Conservation (phyloP, 306 rosid genomes). For the Styphnolobium japonicum region DNA sequence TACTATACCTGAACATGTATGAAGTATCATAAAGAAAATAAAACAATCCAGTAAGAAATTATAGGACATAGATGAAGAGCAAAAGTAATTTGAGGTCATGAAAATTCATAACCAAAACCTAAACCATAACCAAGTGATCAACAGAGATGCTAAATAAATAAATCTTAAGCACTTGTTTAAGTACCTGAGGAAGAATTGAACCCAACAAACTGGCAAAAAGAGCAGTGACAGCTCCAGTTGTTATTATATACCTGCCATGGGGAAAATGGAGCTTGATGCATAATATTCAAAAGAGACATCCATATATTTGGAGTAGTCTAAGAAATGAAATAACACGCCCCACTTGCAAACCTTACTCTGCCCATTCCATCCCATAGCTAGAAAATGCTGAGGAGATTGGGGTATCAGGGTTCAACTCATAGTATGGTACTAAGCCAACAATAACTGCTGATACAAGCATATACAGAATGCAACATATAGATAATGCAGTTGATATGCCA, state of each 20-base stretch:
- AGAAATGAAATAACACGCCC: conserved; percentile 1
- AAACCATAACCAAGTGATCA: conserved; percentile 11
- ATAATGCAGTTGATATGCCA: conserved; percentile 59
- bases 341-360: conserved; percentile 62
- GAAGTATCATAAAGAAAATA: background rate
- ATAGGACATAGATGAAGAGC: background rate
- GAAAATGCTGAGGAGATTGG: conserved; percentile 70
- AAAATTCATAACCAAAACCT: background rate
- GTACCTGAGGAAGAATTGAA: conserved; percentile 87
- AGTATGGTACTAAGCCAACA: conserved; percentile 70
- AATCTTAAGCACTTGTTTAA: background rate
- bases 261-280: conserved; percentile 10
- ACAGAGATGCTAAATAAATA: background rate
- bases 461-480: conserved; percentile 58
- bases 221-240: conserved; percentile 80
- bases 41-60: background rate
- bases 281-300: background rate
- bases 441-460: conserved; percentile 69
- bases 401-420: conserved; percentile 64
- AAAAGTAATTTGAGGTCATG: background rate
- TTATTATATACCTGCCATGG: conserved; percentile 60
- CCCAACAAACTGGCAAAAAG: conserved; percentile 79
- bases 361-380: conserved; percentile 65
- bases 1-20: background rate
- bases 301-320: background rate